phyloP scores from a whole-genome alignment of 768 basidiomycete genomes.

The Neoboletus magnificus region DNA sequence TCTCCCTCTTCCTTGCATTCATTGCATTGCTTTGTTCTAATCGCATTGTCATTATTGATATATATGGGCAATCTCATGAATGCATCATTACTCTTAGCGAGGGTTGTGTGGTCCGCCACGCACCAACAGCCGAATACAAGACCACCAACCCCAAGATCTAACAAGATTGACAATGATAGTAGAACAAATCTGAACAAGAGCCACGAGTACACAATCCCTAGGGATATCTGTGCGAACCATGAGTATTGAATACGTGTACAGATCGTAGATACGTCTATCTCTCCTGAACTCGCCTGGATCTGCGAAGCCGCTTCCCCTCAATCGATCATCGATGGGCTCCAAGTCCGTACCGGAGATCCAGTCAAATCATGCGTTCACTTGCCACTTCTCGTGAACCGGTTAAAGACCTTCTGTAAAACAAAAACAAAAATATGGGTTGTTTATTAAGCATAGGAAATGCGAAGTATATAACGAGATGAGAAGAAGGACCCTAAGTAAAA shows the following conservation, averaged over 20 bases:
- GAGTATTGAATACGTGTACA: background rate
- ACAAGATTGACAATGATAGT: background rate
- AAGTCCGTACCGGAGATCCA: background rate
- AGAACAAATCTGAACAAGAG: background rate
- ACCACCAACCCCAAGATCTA: too few species aligned
- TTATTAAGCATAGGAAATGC: conserved; percentile 23
- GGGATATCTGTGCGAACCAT: background rate
- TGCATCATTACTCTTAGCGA: conserved; percentile 3
- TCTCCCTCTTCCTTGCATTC: background rate
- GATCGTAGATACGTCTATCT: background rate
- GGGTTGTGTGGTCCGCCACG: background rate
- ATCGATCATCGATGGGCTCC: background rate
- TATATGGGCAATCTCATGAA: conserved; percentile 19
- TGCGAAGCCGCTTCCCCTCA: background rate
- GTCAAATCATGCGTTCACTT: conserved; percentile 15
- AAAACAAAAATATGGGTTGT: conserved; percentile 7
- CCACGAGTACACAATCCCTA: background rate
- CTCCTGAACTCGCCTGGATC: background rate
- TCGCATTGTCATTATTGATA: conserved; percentile 23
- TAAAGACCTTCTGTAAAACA: conserved; percentile 27
- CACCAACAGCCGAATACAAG: too few species aligned
- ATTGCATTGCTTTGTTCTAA: background rate
- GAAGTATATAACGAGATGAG: conserved; percentile 2
- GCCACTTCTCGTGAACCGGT: conserved; percentile 21
- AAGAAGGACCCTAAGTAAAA: background rate